Conservation (phyloP, 768 basidiomycete species). For the Kwoniella sp. region DNA sequence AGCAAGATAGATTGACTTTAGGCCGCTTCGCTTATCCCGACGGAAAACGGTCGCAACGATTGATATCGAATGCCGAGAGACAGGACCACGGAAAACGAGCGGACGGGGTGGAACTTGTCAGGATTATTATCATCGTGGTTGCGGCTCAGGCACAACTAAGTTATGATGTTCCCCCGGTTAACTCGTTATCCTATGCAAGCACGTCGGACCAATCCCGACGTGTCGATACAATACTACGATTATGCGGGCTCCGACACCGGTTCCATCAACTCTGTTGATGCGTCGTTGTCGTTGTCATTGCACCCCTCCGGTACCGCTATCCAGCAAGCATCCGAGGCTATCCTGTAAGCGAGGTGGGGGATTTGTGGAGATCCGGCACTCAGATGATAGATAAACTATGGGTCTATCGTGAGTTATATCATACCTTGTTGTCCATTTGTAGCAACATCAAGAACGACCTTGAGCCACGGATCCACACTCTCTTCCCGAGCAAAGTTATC, state of each 20-base stretch:
- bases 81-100: conserved; percentile 3
- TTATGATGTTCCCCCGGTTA: neutral
- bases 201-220: neutral
- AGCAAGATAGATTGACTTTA: conserved; percentile 1
- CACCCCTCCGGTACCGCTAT: neutral
- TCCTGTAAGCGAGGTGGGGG: too few species aligned
- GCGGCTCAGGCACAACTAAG: neutral
- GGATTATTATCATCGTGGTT: too few species aligned
- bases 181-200: neutral
- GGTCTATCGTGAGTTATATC: too few species aligned
- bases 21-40: neutral
- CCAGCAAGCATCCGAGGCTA: too few species aligned
- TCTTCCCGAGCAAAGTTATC: neutral
- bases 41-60: neutral
- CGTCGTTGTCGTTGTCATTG: too few species aligned
- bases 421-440: too few species aligned
- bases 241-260: neutral
- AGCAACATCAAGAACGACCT: too few species aligned
- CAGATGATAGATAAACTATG: too few species aligned
- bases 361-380: too few species aligned
- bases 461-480: too few species aligned
- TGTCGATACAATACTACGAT: neutral
- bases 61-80: neutral
- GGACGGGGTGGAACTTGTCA: too few species aligned
- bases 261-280: neutral